phyloP scores from a whole-genome alignment of 345 rosid genomes.

The Xanthoceras sorbifolium region DNA sequence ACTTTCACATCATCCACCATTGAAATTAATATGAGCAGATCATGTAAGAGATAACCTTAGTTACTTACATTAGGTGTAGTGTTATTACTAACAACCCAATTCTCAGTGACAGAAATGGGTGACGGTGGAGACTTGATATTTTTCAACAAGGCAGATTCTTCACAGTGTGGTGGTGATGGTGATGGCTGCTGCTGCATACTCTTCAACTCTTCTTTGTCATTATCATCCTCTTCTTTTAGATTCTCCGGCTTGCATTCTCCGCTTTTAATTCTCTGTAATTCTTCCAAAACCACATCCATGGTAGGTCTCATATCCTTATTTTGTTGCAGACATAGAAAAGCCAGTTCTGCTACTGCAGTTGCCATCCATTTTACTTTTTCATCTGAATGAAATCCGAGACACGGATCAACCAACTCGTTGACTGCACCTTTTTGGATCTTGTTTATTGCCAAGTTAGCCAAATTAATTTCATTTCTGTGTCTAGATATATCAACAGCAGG shows the following conservation, averaged over 20 bases:
- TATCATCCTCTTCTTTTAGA: conserved; percentile 2
- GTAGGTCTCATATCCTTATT: conserved; percentile 54
- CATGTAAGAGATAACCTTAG: conserved; percentile 1
- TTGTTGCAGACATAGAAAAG: conserved; percentile 65
- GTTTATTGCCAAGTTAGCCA: conserved; percentile 62
- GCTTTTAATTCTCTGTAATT: conserved; percentile 39
- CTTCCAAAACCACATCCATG: conserved; percentile 51
- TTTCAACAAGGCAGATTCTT: conserved; percentile 39
- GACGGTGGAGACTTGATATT: conserved; percentile 40
- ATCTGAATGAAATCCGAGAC: conserved; percentile 46
- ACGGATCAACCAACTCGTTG: conserved; percentile 53
- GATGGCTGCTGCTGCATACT: conserved; percentile 18
- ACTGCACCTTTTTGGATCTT: conserved; percentile 45
- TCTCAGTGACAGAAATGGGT: conserved; percentile 56
- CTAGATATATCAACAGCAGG: conserved; percentile 64
- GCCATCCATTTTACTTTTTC: conserved; percentile 44
- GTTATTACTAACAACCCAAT: conserved; percentile 50
- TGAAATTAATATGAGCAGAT: neutral
- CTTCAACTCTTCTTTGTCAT: conserved; percentile 14
- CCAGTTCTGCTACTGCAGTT: conserved; percentile 55
- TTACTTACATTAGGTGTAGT: conserved; percentile 45
- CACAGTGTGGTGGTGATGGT: too few species aligned
- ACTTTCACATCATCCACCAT: neutral
- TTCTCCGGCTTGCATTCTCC: conserved; percentile 26
- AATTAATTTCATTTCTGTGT: conserved; percentile 53